A percentile compares a stretch with the other conserved stretches of the same genome.
Evolutionary conservation across 2,329 filamentous ascomycete genomes (phyloP).

Genomic region (Diaporthe helianthi): DNA sequence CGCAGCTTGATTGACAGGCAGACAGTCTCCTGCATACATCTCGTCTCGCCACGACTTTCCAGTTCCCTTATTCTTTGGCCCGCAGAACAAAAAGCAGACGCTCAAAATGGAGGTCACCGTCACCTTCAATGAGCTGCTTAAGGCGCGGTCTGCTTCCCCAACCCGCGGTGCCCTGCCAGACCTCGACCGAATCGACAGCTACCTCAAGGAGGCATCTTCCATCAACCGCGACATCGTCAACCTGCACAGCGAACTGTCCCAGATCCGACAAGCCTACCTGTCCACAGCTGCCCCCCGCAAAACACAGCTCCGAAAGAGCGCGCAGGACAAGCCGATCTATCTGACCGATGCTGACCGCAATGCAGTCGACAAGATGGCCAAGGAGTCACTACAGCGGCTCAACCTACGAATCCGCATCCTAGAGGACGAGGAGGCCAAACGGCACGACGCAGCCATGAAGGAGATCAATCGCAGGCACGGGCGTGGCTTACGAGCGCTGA

Average conservation of each 20-base stretch:
- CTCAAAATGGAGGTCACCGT: constrained; percentile 68
- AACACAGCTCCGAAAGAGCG: constrained; percentile 54
- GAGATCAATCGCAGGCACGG: constrained; percentile 75
- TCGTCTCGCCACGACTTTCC: neutral
- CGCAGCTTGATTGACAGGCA: neutral
- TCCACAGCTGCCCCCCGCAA: constrained; percentile 75
- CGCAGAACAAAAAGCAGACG: neutral
- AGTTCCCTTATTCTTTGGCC: neutral
- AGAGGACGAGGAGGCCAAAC: constrained; percentile 80
- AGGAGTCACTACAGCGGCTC: constrained; percentile 83
- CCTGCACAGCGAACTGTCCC: constrained; percentile 79
- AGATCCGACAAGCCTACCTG: constrained; percentile 89
- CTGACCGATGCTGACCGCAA: constrained; percentile 85
- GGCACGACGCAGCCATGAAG: constrained; percentile 75
- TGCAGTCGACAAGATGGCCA: constrained; percentile 85
- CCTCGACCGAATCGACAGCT: constrained; percentile 74
- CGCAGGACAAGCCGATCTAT: constrained; percentile 53
- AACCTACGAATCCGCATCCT: constrained; percentile 82
- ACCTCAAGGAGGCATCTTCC: constrained; percentile 90
- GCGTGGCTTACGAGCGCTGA: constrained; percentile 66
- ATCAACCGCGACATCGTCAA: constrained; percentile 88
- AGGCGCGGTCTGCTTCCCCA: constrained; percentile 61
- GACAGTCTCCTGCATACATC: neutral
- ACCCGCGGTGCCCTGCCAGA: constrained; percentile 50
- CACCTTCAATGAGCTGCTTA: constrained; percentile 72